Conservation (phyloP, 176 grass and related monocot genomes). For the Dactylis glomerata region DNA sequence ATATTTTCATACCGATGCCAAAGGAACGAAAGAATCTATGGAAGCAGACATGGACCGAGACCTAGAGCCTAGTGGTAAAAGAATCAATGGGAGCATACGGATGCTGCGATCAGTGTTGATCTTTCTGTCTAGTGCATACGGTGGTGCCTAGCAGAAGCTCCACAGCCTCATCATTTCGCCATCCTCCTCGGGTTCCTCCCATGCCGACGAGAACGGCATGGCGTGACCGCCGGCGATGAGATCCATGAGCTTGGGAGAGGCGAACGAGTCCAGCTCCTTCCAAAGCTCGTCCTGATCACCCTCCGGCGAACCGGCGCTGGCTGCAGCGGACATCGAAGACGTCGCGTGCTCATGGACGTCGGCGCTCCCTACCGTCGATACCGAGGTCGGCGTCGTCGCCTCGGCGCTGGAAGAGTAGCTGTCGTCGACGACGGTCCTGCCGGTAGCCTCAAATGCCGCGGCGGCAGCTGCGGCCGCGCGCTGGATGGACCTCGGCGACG, state of each 20-base stretch:
- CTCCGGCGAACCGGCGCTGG: conserved; percentile 14
- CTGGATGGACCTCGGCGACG: conserved; percentile 91
- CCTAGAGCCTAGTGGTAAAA: neutral
- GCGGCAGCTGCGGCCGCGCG: conserved; percentile 61
- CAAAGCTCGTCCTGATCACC: conserved; percentile 28
- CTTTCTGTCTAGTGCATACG: neutral
- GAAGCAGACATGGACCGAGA: neutral
- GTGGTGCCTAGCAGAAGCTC: conserved; percentile 42
- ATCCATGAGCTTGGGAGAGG: conserved; percentile 47
- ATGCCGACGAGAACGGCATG: conserved; percentile 21
- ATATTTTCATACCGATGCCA: too few relatives aligned
- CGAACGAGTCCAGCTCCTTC: conserved; percentile 42
- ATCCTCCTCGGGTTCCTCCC: conserved; percentile 62
- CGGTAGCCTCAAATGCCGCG: conserved; percentile 4
- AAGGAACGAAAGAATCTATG: neutral
- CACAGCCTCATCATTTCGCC: conserved; percentile 55
- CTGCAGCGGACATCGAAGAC: conserved; percentile 13
- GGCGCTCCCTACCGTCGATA: conserved; percentile 1
- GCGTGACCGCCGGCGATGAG: conserved; percentile 14
- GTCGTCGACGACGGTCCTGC: conserved; percentile 16
- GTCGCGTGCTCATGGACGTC: conserved; percentile 24
- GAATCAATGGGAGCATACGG: conserved; percentile 15
- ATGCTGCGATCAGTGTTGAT: neutral
- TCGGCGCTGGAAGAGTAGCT: conserved; percentile 34
- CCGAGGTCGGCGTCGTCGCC: conserved; percentile 8